These are phyloP conservation scores for Alternaria postmessia DNA, from an alignment of 2,329 filamentous ascomycete genomes.

Conservation along the genomic window DNA sequence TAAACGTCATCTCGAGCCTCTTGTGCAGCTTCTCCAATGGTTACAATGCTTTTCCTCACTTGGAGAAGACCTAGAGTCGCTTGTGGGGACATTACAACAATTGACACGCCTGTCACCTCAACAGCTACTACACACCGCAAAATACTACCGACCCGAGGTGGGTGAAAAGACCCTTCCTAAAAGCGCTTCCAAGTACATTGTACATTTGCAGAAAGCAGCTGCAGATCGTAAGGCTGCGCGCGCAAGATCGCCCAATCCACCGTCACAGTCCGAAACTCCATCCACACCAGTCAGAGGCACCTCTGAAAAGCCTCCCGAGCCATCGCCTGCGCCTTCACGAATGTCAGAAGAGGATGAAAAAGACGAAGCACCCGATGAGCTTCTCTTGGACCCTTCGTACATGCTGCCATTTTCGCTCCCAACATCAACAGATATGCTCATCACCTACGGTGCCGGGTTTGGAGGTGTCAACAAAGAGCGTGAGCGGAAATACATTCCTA, in stretches of 20 bases:
- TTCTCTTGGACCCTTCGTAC: conserved; percentile 86
- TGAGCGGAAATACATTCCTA: conserved; percentile 94
- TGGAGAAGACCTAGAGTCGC: conserved; percentile 85
- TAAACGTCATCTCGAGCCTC: conserved; percentile 82
- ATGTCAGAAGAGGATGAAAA: conserved; percentile 64
- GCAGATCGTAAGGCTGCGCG: conserved; percentile 55
- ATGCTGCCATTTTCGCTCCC: conserved; percentile 96
- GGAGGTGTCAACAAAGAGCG: conserved; percentile 90
- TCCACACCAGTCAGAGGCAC: conserved; percentile 43
- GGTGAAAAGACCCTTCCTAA: conserved; percentile 92
- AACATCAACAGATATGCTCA: conserved; percentile 95
- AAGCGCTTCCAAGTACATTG: conserved; percentile 84
- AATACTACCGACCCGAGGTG: conserved; percentile 92
- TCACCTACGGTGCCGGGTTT: conserved; percentile 93
- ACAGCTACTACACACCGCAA: conserved; percentile 89
- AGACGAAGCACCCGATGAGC: conserved; percentile 74
- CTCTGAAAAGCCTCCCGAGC: conserved; percentile 32
- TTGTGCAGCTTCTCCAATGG: conserved; percentile 96
- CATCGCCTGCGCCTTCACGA: conserved; percentile 45
- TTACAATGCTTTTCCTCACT: conserved; percentile 96
- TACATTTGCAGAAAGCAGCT: conserved; percentile 79
- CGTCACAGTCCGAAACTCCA: conserved; percentile 48
- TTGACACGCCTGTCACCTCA: conserved; percentile 83
- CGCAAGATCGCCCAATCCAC: conserved; percentile 41
- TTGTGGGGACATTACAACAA: conserved; percentile 89